A percentile compares a stretch with the other conserved stretches of the same genome.
Evolutionary conservation across 306 rosid species (phyloP).

Genomic region (Cucumis sativus): DNA sequence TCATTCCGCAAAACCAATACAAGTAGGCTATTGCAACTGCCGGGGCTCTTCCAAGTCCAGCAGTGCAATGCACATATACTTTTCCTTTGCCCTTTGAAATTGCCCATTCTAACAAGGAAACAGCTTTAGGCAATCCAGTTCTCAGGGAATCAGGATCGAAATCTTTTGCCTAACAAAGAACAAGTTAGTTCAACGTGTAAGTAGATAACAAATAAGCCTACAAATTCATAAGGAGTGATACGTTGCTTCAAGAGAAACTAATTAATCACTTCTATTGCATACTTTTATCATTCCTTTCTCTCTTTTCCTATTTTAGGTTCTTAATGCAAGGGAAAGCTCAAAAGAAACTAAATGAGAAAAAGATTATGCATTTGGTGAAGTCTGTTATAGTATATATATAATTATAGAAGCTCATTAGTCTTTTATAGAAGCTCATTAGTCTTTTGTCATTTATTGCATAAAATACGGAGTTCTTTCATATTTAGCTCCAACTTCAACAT

Average conservation of each 20-base stretch:
- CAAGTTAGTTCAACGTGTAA: background rate
- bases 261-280: background rate
- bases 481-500: too few species aligned
- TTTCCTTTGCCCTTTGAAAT: conserved; percentile 67
- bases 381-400: too few species aligned
- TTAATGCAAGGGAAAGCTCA: background rate
- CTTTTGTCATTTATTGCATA: too few species aligned
- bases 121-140: conserved; percentile 70
- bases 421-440: too few species aligned
- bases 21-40: conserved; percentile 80
- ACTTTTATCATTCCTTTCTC: background rate
- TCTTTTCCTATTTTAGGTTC: background rate
- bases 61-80: conserved; percentile 76
- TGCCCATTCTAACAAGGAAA: conserved; percentile 85
- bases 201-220: background rate
- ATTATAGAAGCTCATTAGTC: too few species aligned
- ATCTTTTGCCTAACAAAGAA: conserved; percentile 54
- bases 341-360: background rate
- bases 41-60: conserved; percentile 95
- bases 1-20: conserved; percentile 82
- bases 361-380: background rate
- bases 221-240: background rate
- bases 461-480: too few species aligned
- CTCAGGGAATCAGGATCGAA: conserved; percentile 83
- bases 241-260: background rate